Evolutionary conservation across 2,329 filamentous ascomycete genomes (phyloP).

Genomic region (Aureobasidium sp.): DNA sequence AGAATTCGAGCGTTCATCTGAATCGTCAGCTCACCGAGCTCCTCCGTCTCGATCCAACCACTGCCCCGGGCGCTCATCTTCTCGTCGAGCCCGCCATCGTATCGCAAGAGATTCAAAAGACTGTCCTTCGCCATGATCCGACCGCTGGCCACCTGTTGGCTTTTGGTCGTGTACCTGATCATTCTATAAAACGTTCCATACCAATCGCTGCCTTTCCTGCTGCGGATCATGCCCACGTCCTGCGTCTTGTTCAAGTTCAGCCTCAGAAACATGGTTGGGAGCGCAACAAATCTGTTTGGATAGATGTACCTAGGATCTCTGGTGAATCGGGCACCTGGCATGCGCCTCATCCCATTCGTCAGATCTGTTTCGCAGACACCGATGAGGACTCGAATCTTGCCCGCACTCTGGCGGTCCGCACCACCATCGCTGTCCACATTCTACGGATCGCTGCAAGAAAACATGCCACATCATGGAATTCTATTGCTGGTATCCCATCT

Average conservation of each 20-base stretch:
- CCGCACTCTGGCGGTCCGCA: constrained; percentile 10
- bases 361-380: constrained; percentile 46
- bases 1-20: constrained; percentile 13
- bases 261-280: constrained; percentile 52
- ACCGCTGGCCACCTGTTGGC: constrained; percentile 43
- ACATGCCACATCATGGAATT: constrained; percentile 3
- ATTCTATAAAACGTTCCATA: constrained; percentile 26
- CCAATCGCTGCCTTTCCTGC: constrained; percentile 31
- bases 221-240: constrained; percentile 52
- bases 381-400: constrained; percentile 29
- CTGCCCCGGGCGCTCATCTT: not conserved
- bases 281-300: constrained; percentile 37
- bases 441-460: not conserved
- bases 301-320: constrained; percentile 42
- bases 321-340: constrained; percentile 51
- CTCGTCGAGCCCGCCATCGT: constrained; percentile 17
- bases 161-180: constrained; percentile 48
- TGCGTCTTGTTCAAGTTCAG: constrained; percentile 49
- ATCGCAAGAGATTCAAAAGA: constrained; percentile 29
- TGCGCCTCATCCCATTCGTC: constrained; percentile 47
- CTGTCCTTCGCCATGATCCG: constrained; percentile 33
- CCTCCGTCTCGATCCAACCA: not conserved
- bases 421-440: not conserved
- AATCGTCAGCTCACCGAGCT: constrained; percentile 4
- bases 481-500: constrained; percentile 33